Percentiles rank a stretch among this genome's conserved stretches.
phyloP scores from a whole-genome alignment of 108 stramenopile genomes.

The Stephanodiscus triporus region DNA sequence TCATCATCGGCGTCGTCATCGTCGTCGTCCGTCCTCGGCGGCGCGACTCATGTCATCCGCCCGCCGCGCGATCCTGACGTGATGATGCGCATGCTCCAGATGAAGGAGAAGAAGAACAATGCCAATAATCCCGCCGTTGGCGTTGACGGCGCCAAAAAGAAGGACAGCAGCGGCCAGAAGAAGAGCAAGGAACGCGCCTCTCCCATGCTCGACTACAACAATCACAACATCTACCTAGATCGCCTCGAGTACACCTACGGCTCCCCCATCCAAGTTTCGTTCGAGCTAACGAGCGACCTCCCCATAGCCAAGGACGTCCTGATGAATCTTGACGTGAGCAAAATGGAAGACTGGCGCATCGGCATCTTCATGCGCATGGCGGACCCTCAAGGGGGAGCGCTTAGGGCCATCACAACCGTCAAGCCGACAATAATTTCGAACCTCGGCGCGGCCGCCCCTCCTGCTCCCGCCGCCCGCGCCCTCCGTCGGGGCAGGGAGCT shows the following conservation, averaged over 20 bases:
- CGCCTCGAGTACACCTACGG: conserved; percentile 1
- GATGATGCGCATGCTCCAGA: conserved; percentile 10
- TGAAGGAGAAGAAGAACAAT: neutral
- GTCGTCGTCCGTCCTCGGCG: neutral
- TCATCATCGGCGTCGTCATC: neutral
- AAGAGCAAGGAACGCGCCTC: neutral
- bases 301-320: neutral
- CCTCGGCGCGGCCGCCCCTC: too few species aligned
- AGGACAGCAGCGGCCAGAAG: neutral
- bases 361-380: conserved; percentile 39
- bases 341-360: neutral
- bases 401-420: conserved; percentile 1
- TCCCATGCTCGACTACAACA: neutral
- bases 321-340: neutral
- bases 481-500: too few species aligned
- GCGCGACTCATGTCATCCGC: neutral
- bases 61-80: neutral
- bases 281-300: conserved; percentile 3
- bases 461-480: too few species aligned
- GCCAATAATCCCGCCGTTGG: neutral
- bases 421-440: neutral
- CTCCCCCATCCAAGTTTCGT: neutral
- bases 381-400: conserved; percentile 27
- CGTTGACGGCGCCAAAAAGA: neutral
- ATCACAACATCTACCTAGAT: conserved; percentile 8